Conservation (phyloP, 2,329 filamentous ascomycete genomes). For the Cryoendolithus antarcticus region DNA sequence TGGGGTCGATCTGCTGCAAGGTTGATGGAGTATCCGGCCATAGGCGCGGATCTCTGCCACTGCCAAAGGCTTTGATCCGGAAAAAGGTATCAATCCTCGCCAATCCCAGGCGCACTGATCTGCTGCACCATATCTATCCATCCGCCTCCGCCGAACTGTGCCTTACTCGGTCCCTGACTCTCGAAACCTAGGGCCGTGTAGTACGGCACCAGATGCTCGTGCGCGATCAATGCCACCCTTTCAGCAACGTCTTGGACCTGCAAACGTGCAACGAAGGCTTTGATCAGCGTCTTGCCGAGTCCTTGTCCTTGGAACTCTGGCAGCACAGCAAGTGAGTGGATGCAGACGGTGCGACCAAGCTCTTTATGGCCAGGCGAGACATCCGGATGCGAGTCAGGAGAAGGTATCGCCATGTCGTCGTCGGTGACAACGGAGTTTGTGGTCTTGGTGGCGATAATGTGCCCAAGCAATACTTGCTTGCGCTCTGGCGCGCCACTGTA, state of each 20-base stretch:
- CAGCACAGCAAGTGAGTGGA: constrained; percentile 73
- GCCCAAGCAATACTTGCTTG: constrained; percentile 57
- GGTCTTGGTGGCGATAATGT: constrained; percentile 65
- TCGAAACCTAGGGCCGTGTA: constrained; percentile 67
- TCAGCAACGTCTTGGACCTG: constrained; percentile 57
- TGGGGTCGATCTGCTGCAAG: constrained; percentile 57
- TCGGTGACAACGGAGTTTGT: constrained; percentile 54
- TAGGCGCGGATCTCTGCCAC: no score
- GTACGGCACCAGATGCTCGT: constrained; percentile 59
- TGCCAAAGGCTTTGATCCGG: no score
- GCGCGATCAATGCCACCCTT: constrained; percentile 62
- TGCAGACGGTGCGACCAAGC: constrained; percentile 58
- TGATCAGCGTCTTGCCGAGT: constrained; percentile 61
- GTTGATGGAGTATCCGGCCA: no score
- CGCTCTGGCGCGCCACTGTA: constrained; percentile 47
- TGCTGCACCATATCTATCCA: constrained; percentile 67
- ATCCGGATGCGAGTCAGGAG: constrained; percentile 21
- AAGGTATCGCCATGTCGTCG: constrained; percentile 60
- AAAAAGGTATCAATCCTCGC: neutral
- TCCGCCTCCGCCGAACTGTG: constrained; percentile 64
- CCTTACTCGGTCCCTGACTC: constrained; percentile 55
- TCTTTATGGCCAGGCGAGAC: constrained; percentile 57
- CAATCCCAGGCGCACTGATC: constrained; percentile 4
- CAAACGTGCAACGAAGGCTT: constrained; percentile 66
- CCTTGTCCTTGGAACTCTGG: constrained; percentile 63